Base-by-base conservation (phyloP, 1,284 basidiomycete genomes). In the Apiotrichum gamsii region DNA sequence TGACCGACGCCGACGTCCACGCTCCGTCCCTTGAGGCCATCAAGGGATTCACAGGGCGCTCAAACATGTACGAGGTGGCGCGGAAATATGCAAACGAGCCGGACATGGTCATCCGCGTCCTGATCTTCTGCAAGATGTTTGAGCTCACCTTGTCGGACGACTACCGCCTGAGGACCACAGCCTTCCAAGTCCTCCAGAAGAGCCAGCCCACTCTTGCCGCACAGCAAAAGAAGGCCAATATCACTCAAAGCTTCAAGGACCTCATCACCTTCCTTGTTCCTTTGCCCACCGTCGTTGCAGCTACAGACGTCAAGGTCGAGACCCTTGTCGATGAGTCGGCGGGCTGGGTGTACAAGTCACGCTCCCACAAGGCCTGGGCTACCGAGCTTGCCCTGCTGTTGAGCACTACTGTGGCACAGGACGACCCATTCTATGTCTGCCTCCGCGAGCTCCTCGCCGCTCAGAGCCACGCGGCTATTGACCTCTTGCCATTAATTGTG, bases 401-500 rank as follows among this genome's bases (percentile, higher is more conserved):
- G 18, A 79, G 79, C 54, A 78, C 84, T 15, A 65, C 80, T 10
- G 73, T 89, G 2, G 76, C 79, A 2, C 57, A 59, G 1, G 62
- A 71, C 3, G 80, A 85, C 51, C 59, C 72, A 0, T 85, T 91
- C 67, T 95, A 83, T 60, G 77, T 77, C 11, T 82, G 87, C 43
- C 70, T 94, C 0, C 67, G 73, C 1, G 70, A 77, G 4, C 77
- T 90, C 29, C 69, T 91, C 5, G 65, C 73, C 30, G 69, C 74
- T 1, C 78, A 84, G 50, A 57, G 75, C 0, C 58, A 63, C 1
- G 84, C 91, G 47, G 82, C 87, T 0, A 77, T 81, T 50, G 72
- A 82, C 36, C 71, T 56, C 15, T 74, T 93, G 4, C 89, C 90
- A 0, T 69, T 85, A 19, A 75, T 96, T 19, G 80, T 93, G 3